These are phyloP conservation scores for Phytophthora aleatoria DNA, from an alignment of 352 stramenopile genomes.

Conservation along the genomic window DNA sequence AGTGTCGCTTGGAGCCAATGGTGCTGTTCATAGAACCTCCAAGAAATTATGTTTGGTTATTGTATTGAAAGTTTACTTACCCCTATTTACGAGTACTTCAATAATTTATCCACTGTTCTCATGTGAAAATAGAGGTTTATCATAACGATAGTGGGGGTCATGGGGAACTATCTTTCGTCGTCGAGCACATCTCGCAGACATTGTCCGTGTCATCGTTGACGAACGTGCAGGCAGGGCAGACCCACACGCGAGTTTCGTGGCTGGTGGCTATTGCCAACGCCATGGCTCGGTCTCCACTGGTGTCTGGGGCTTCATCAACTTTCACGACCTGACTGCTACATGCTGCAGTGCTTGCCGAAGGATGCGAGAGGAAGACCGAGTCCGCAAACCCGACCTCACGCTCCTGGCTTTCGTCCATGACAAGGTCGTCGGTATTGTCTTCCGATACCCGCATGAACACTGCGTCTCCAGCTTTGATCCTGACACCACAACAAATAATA, in stretches of 20 bases:
- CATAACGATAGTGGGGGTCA: background rate
- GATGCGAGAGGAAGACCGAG: conserved; percentile 66
- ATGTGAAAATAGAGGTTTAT: conserved; percentile 2
- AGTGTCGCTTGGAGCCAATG: background rate
- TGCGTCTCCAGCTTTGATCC: conserved; percentile 74
- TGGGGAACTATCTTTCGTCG: conserved; percentile 24
- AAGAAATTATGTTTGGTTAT: background rate
- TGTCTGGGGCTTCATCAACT: conserved; percentile 14
- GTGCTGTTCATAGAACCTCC: background rate
- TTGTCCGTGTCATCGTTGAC: conserved; percentile 68
- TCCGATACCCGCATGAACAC: conserved; percentile 76
- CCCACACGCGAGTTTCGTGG: conserved; percentile 57
- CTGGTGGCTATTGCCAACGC: conserved; percentile 20
- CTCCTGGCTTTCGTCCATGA: conserved; percentile 57
- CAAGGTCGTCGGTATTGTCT: conserved; percentile 62
- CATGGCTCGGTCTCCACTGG: conserved; percentile 22
- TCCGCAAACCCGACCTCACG: conserved; percentile 78
- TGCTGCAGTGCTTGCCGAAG: background rate
- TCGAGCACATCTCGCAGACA: conserved; percentile 76
- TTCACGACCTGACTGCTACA: background rate
- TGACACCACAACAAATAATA: conserved; percentile 19
- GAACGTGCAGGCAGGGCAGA: conserved; percentile 74
- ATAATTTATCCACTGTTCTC: background rate
- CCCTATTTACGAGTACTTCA: no score
- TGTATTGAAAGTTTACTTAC: no score